phyloP scores from a whole-genome alignment of 371 early-diverging fungal genomes.

The Rhizopus arrhizus region DNA sequence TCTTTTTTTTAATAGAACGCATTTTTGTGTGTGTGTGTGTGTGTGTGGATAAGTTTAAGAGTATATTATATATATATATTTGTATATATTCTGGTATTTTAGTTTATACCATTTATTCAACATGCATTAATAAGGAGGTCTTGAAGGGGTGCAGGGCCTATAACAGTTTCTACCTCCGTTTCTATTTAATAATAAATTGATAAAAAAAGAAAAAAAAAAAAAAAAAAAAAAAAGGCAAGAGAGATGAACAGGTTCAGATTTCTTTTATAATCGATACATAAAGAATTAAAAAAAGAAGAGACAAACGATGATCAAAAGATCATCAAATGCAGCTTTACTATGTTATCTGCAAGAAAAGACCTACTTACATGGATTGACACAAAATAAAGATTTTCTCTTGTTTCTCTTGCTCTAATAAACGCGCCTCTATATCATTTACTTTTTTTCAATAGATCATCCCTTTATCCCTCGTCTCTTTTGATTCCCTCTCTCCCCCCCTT shows the following conservation, averaged over 20 bases:
- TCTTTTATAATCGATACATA: no score
- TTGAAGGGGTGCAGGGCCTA: slow-evolving; percentile 3
- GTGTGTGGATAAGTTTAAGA: no score
- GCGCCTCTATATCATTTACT: not conserved
- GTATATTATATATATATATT: no score
- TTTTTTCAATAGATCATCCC: slow-evolving; percentile 2
- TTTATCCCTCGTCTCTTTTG: not conserved
- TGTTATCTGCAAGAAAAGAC: slow-evolving; percentile 33
- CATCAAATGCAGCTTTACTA: slow-evolving; percentile 8
- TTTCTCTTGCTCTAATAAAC: not conserved
- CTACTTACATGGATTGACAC: slow-evolving; percentile 3
- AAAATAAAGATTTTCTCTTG: slow-evolving; percentile 18
- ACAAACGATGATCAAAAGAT: not conserved
- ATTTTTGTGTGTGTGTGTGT: no score
- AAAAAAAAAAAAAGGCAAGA: not conserved
- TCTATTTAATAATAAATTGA: not conserved
- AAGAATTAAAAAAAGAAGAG: no score
- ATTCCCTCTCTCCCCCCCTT: not conserved
- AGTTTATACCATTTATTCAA: slow-evolving; percentile 1
- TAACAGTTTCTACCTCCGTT: not conserved
- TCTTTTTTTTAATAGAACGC: no score
- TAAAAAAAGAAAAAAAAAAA: slow-evolving; percentile 4
- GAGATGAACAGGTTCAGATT: no score
- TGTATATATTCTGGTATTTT: not conserved
- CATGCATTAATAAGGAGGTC: not conserved